Percentiles rank a stretch among this genome's conserved stretches.
Evolutionary conservation across 345 rosid genomes (phyloP).

Genomic region (Ailanthus altissimus): DNA sequence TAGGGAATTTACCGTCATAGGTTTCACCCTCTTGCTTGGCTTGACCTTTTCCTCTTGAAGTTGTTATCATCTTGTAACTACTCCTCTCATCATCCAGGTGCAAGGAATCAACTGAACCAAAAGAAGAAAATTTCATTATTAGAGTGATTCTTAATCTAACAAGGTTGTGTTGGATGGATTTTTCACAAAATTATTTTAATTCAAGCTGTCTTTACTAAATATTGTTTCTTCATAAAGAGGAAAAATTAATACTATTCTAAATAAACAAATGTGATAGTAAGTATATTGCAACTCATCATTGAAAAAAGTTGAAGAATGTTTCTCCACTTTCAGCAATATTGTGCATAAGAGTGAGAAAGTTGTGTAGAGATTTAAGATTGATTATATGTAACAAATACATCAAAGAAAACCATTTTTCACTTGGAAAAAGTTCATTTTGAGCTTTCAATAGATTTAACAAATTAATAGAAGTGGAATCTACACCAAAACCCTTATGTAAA

Average conservation of each 20-base stretch:
- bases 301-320: background rate
- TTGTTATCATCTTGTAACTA: constrained; percentile 49
- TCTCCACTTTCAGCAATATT: background rate
- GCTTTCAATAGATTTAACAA: background rate
- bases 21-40: constrained; percentile 62
- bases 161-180: background rate
- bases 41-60: constrained; percentile 49
- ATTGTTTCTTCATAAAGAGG: background rate
- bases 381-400: background rate
- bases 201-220: background rate
- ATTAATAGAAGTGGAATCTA: background rate
- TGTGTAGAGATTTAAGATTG: background rate
- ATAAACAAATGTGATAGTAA: background rate
- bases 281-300: background rate
- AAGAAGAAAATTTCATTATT: background rate
- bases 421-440: background rate
- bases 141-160: background rate
- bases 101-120: constrained; percentile 6
- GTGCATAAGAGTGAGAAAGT: background rate
- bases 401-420: background rate
- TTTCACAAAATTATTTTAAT: background rate
- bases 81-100: constrained; percentile 37
- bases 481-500: background rate
- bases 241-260: background rate
- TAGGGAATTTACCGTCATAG: constrained; percentile 17